A percentile compares a stretch with the other conserved stretches of the same genome.
Evolutionary conservation across 495 filamentous ascomycete species (phyloP).

Genomic region (Pseudoneurospora amorphoporcata): DNA sequence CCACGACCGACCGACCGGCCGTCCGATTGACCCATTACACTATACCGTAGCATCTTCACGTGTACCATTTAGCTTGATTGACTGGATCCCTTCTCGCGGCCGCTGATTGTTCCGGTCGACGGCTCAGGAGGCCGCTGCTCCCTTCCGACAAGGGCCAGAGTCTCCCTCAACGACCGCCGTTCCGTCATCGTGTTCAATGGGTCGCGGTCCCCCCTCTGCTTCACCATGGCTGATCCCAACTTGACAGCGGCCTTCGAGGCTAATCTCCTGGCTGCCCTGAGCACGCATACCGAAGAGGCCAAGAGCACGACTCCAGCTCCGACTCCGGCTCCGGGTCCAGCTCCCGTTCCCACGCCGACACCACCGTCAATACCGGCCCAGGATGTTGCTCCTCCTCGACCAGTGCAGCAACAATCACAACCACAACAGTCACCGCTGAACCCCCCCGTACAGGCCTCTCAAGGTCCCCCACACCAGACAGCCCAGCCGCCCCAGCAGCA

Average conservation of each 20-base stretch:
- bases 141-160: conserved; percentile 5
- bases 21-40: background rate
- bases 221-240: conserved; percentile 10
- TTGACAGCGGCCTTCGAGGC: conserved; percentile 7
- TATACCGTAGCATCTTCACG: background rate
- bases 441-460: background rate
- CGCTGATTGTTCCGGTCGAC: background rate
- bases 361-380: background rate
- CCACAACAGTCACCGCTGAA: background rate
- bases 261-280: conserved; percentile 11
- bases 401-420: background rate
- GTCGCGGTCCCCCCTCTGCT: background rate
- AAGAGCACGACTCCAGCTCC: background rate
- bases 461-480: background rate
- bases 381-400: background rate
- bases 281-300: background rate
- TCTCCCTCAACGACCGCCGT: background rate
- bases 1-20: background rate
- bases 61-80: background rate
- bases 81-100: background rate
- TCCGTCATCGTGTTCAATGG: conserved; percentile 7
- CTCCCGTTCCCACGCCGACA: background rate
- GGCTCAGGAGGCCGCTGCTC: conserved; percentile 3
- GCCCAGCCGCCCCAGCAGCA: background rate
- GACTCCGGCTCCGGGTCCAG: background rate